phyloP scores from a whole-genome alignment of 345 rosid species.

The Isatis tinctoria region DNA sequence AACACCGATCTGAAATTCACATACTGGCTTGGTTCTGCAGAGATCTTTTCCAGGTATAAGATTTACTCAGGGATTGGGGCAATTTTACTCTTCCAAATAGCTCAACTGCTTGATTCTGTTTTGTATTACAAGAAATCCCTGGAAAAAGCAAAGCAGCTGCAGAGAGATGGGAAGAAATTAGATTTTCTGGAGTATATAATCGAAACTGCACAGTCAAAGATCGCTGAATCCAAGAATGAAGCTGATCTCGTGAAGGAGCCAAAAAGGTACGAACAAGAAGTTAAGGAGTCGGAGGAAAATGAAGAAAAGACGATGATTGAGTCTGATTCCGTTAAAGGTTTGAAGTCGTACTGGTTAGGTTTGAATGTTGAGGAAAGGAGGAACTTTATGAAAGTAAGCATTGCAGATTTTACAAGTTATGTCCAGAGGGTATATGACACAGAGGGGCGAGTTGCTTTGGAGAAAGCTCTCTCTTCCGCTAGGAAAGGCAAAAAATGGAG shows the following conservation, averaged over 20 bases:
- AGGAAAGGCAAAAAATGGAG: background rate
- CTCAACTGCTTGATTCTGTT: background rate
- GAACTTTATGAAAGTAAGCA: conserved; percentile 11
- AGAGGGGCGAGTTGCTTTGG: background rate
- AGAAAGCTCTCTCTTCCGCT: background rate
- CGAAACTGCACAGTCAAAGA: no score
- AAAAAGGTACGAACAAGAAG: background rate
- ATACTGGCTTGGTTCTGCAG: background rate
- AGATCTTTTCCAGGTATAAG: background rate
- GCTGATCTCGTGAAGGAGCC: no score
- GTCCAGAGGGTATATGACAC: background rate
- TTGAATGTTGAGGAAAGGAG: conserved; percentile 9
- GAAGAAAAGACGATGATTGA: background rate
- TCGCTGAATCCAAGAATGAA: no score
- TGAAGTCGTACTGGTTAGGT: conserved; percentile 1
- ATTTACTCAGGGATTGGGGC: background rate
- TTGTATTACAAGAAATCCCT: conserved; percentile 12
- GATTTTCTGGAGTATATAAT: background rate
- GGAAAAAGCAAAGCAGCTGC: background rate
- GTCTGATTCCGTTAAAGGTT: background rate
- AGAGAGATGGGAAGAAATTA: no score
- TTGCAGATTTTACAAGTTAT: background rate
- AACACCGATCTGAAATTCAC: background rate
- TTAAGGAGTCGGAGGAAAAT: background rate
- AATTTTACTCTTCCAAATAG: background rate